Base-by-base conservation (phyloP, 108 stramenopile species). In the Bacterosira constricta region DNA sequence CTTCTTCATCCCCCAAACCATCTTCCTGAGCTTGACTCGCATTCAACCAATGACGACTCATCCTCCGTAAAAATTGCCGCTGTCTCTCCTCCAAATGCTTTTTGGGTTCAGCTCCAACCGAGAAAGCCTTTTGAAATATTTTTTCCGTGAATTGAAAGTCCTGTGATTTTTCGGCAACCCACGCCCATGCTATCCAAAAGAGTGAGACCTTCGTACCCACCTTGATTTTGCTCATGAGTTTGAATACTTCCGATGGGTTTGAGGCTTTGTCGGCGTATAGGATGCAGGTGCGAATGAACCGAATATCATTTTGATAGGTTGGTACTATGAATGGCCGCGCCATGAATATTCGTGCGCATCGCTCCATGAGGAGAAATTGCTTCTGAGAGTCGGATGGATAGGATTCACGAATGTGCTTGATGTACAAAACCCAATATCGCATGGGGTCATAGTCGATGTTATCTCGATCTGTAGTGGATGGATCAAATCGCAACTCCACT, bases 31-130 rank as follows among this genome's bases (percentile, higher is more conserved):
- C 39, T 25, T 80, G 53, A 12, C 77, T 87, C 0, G 72, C 58
- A 75, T 91, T 90, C 45, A 90, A 62, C 89, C 88, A 90, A 51
- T 86, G 79, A n/a, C 89, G 82, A 68, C 80, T 84, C 92, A 94
- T 90, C 44, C 92, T 81, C 51, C 90, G 63, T 73, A 91, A 86
- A 66, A 94, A 94, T 62, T 91, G 90, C 45, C 81, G 83, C 54
- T 90, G 82, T 26, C 93, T 83, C 46, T 84, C 70, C 63, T 90
- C 77, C 35, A 94, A 52, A 59, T 87, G 64, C 47, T 87, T 75
- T 25, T 73, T 57, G 4, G 93, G 93, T 51, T 88, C 68, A 0
- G 93, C 93, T 29, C 82, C 66, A 61, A 90, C 91, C 21, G 70
- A 65, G 11, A 89, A 59, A 12, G 85, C 93, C 79, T 91, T 91